A percentile compares a stretch with the other conserved stretches of the same genome.
Evolutionary conservation across 352 stramenopile species (phyloP).

Genomic region (Phytophthora podocarpi): DNA sequence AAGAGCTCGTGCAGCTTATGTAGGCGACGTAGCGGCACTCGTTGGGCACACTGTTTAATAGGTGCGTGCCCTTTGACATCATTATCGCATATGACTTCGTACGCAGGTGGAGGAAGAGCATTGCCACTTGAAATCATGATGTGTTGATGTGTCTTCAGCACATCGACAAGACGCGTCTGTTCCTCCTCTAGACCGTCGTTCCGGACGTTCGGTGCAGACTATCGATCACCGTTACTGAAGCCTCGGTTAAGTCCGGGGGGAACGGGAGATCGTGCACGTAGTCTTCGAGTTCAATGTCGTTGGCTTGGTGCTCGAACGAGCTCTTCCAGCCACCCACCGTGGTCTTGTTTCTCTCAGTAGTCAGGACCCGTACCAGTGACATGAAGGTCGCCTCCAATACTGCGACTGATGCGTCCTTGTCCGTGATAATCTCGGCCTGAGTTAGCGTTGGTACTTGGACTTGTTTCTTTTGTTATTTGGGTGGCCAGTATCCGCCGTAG

Average conservation of each 20-base stretch:
- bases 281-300: too few relatives aligned
- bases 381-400: too few relatives aligned
- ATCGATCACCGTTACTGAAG: background rate
- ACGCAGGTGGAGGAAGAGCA: background rate
- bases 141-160: background rate
- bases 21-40: background rate
- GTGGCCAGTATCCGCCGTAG: too few relatives aligned
- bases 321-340: too few relatives aligned
- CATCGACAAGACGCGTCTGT: background rate
- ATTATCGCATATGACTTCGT: background rate
- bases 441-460: too few relatives aligned
- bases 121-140: background rate
- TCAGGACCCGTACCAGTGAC: too few relatives aligned
- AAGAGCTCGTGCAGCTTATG: background rate
- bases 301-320: too few relatives aligned
- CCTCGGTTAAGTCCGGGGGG: background rate
- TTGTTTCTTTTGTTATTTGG: too few relatives aligned
- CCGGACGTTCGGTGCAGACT: background rate
- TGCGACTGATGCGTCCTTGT: too few relatives aligned
- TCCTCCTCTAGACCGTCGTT: background rate
- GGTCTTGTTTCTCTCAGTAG: too few relatives aligned
- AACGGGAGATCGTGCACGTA: constrained; percentile 3
- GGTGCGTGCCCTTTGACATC: background rate
- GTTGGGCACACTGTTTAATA: background rate
- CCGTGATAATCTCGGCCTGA: too few relatives aligned